Evolutionary conservation across 2,329 filamentous ascomycete species (phyloP).

Genomic region (Teratosphaeria gauchensis): DNA sequence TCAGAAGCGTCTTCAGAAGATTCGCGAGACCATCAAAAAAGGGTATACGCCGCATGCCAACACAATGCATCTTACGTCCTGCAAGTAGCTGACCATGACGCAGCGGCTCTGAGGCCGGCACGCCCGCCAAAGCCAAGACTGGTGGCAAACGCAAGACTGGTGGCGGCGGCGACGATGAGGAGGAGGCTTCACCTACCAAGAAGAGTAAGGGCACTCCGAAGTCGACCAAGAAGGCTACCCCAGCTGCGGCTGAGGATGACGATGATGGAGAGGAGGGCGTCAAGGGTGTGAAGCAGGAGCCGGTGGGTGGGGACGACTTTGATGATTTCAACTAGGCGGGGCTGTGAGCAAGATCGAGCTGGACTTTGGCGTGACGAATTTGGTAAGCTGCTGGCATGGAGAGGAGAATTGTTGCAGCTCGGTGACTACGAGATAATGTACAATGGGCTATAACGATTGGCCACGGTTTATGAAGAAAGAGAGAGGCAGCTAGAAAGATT

Average conservation of each 20-base stretch:
- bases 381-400: not conserved
- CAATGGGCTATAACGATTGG: not conserved
- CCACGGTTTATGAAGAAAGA: too few relatives aligned
- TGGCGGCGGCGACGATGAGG: not conserved
- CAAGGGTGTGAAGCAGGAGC: not conserved
- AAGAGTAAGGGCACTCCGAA: not conserved
- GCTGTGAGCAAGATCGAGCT: not conserved
- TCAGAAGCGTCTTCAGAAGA: slow-evolving; percentile 4
- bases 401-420: not conserved
- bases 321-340: not conserved
- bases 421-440: not conserved
- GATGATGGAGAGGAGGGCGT: not conserved
- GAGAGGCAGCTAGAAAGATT: too few relatives aligned
- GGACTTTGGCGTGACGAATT: not conserved
- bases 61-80: not conserved
- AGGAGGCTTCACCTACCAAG: not conserved
- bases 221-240: not conserved
- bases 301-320: not conserved
- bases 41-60: not conserved
- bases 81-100: not conserved
- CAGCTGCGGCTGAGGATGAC: not conserved
- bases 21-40: slow-evolving; percentile 5
- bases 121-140: not conserved
- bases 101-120: not conserved
- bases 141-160: not conserved